Evolutionary conservation across 2,329 filamentous ascomycete species (phyloP).

Genomic region (Aspergillus niger): DNA sequence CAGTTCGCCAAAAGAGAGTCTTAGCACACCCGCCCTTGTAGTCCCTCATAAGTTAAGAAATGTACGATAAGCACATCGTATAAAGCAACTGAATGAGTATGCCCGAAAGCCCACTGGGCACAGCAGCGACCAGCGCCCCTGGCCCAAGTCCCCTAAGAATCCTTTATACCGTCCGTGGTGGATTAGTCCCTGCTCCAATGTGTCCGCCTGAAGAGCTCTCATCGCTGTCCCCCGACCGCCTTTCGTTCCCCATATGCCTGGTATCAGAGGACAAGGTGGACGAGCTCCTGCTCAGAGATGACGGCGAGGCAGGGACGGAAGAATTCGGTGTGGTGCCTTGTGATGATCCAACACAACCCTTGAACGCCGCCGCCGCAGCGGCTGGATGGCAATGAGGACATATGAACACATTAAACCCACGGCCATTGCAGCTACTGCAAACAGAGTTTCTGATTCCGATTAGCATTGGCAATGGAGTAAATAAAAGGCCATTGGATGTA

Average conservation of each 20-base stretch:
- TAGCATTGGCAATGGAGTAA: background rate
- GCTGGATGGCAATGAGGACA: conserved; percentile 36
- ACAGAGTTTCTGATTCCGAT: conserved; percentile 23
- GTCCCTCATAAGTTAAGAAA: background rate
- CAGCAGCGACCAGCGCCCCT: conserved; percentile 1
- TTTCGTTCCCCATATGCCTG: conserved; percentile 13
- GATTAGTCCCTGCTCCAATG: conserved; percentile 24
- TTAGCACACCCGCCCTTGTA: background rate
- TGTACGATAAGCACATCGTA: background rate
- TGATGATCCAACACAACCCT: conserved; percentile 1
- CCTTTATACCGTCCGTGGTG: conserved; percentile 20
- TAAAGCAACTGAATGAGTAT: background rate
- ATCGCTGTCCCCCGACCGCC: conserved; percentile 17
- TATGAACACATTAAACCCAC: conserved; percentile 34
- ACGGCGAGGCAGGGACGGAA: conserved; percentile 22
- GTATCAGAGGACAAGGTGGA: conserved; percentile 28
- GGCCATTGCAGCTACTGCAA: conserved; percentile 32
- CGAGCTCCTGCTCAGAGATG: conserved; percentile 31
- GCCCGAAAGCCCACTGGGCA: background rate
- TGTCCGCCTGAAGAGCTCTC: conserved; percentile 23
- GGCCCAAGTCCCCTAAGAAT: background rate
- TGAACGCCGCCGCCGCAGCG: conserved; percentile 18
- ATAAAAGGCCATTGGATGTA: too few relatives aligned
- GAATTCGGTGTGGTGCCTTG: conserved; percentile 18
- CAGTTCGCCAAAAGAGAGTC: background rate